Evolutionary conservation across 1,284 basidiomycete genomes (phyloP).

Genomic region (Naganishia sp.): DNA sequence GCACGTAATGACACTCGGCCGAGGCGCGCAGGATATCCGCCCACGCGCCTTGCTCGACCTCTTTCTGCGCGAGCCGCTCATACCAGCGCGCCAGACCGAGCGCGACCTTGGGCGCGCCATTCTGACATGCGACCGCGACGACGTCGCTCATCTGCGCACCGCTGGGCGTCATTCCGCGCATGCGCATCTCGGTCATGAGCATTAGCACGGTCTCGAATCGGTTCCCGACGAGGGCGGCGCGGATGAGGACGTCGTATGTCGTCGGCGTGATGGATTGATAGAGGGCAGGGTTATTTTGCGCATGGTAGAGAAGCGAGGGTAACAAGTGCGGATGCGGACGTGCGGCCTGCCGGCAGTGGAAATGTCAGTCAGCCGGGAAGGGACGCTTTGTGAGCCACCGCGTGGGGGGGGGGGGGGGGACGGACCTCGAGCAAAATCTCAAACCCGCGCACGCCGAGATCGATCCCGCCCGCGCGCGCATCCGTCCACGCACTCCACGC

Average conservation of each 20-base stretch:
- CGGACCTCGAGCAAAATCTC: constrained; percentile 42
- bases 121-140: constrained; percentile 41
- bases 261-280: constrained; percentile 21
- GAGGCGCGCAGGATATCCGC: constrained; percentile 43
- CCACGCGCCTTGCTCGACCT: constrained; percentile 37
- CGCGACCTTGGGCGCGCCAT: constrained; percentile 43
- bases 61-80: constrained; percentile 24
- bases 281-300: constrained; percentile 58
- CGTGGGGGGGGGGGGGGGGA: no score
- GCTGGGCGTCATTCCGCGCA: constrained; percentile 35
- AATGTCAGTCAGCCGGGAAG: no score
- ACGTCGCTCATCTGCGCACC: constrained; percentile 31
- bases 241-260: constrained; percentile 38
- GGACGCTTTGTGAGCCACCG: no score
- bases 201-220: constrained; percentile 42
- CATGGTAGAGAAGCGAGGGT: constrained; percentile 75
- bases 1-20: constrained; percentile 45
- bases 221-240: constrained; percentile 25
- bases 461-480: constrained; percentile 42
- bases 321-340: constrained; percentile 70
- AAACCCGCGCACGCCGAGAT: constrained; percentile 40
- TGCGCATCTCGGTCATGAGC: constrained; percentile 43
- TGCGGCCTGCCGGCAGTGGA: constrained; percentile 15
- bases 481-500: constrained; percentile 44
- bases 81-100: constrained; percentile 40